These are phyloP conservation scores for Euphorbia pulcherrima DNA, from an alignment of 345 rosid genomes.

Conservation along the genomic window DNA sequence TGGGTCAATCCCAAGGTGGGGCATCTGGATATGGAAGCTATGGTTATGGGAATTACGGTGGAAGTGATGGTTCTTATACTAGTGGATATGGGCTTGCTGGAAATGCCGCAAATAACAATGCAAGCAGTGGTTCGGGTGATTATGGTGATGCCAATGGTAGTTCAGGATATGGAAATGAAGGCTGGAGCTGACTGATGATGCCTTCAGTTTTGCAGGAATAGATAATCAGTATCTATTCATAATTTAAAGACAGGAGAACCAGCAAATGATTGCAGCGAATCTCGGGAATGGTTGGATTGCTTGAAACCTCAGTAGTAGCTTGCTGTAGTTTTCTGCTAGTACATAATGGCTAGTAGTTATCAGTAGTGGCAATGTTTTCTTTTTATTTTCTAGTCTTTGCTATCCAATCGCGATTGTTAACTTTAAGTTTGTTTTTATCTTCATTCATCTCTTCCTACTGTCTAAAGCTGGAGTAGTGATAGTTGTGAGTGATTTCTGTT, in stretches of 20 bases:
- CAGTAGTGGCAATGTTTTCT: conserved; percentile 18
- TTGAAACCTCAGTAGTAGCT: conserved; percentile 28
- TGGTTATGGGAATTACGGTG: conserved; percentile 33
- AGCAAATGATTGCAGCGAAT: conserved; percentile 9
- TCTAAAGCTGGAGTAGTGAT: conserved; percentile 18
- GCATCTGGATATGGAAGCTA: conserved; percentile 33
- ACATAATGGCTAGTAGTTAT: conserved; percentile 30
- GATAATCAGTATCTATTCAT: conserved; percentile 7
- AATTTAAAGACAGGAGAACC: conserved; percentile 2
- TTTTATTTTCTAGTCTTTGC: conserved; percentile 12
- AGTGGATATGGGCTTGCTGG: conserved; percentile 30
- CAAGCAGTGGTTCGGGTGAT: conserved; percentile 16
- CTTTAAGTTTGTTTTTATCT: conserved; percentile 15
- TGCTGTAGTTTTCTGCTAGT: conserved; percentile 30
- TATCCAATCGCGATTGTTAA: conserved; percentile 15
- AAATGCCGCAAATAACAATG: conserved; percentile 14
- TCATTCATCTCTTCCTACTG: conserved; percentile 11
- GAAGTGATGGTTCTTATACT: conserved; percentile 30
- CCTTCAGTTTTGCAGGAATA: conserved; percentile 9
- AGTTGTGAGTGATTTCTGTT: conserved; percentile 14
- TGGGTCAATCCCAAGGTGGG: conserved; percentile 23
- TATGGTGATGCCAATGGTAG: conserved; percentile 17
- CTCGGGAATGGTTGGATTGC: conserved; percentile 33
- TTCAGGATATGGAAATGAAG: too few relatives aligned
- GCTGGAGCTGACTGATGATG: conserved; percentile 24